phyloP scores from a whole-genome alignment of 1,284 basidiomycete species.

The Ceratobasidium sp. region DNA sequence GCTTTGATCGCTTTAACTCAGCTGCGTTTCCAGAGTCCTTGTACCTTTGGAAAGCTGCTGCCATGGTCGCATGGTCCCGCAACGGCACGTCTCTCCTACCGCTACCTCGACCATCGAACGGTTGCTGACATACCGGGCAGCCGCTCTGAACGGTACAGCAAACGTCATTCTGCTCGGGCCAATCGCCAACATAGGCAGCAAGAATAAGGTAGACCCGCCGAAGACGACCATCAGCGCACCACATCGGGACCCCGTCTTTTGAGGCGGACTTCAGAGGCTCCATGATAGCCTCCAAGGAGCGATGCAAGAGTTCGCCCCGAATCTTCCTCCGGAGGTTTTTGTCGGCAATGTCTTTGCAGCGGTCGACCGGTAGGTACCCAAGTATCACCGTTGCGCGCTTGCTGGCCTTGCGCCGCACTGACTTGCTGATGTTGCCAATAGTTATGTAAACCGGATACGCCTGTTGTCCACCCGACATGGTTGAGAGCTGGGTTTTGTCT shows the following conservation, averaged over 20 bases:
- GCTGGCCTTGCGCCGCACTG: conserved; percentile 28
- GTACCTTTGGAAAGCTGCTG: no score
- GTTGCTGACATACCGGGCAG: conserved; percentile 15
- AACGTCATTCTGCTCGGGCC: conserved; percentile 22
- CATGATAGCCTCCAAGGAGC: conserved; percentile 48
- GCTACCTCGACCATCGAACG: neutral
- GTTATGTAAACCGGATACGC: no score
- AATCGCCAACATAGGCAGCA: conserved; percentile 21
- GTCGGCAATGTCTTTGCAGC: conserved; percentile 11
- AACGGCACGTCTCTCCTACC: neutral
- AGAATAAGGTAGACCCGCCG: conserved; percentile 40
- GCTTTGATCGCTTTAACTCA: no score
- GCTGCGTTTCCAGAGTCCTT: no score
- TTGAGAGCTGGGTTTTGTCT: conserved; percentile 45
- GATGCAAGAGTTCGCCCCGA: conserved; percentile 49
- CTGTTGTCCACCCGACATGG: conserved; percentile 41
- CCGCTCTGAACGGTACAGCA: conserved; percentile 2
- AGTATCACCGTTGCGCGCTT: conserved; percentile 39
- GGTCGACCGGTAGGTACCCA: conserved; percentile 45
- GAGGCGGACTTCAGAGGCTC: conserved; percentile 47
- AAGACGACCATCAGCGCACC: conserved; percentile 25
- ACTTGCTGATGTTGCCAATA: conserved; percentile 46
- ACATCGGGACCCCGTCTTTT: conserved; percentile 35
- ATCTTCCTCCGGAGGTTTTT: neutral
- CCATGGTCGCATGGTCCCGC: no score